Evolutionary conservation across 2,329 filamentous ascomycete genomes (phyloP), one percentile per base, ranked within the genome.

Genomic region (Ilyonectria mors-panacis): DNA sequence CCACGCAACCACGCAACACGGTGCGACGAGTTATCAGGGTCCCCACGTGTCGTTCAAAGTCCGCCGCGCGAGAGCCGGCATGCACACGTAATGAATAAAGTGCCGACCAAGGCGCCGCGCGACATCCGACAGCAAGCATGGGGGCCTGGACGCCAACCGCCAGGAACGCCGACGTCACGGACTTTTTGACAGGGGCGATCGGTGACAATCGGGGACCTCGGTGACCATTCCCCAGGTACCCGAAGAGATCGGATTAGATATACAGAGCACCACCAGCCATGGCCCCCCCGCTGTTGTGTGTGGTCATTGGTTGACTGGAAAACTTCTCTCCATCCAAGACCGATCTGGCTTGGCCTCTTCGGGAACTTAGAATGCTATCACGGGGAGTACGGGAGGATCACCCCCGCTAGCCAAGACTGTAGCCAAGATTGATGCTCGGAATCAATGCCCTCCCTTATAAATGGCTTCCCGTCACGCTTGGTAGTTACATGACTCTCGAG

Each of bases 171-270:
- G 48, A 51, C 48, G 26, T 51, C 19, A 45, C 44, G 8, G 26
- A 26, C 21, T 13, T 26, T 8, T 21, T 13, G 12, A 15, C 48
- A 30, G 30, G 33, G n/a, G 17, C 30, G 19, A 33, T 35, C 51
- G 42, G 59, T 21, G 15, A 28, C 8, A 8, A 33, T 44, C 63
- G 63, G 63, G 50, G 50, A 66, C 63, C 63, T 66, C 63, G 63
- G 63, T 12, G 51, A 66, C 63, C 58, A 58, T 13, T n/a, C 45
- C 12, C 39, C 28, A 35, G 54, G 56, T 45, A 44, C 51, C 42
- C 45, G 50, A 21, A 26, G 26, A 55, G 48, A 61, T 53, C 58
- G 26, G 7, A 12, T 42, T n/a, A n/a, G 39, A n/a, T 17, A 17
- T 42, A 42, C 15, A 42, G 15, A 17, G 50, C 35, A 53, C 50